phyloP scores from a whole-genome alignment of 2,329 filamentous ascomycete species.

The Paecilomyces variotii region DNA sequence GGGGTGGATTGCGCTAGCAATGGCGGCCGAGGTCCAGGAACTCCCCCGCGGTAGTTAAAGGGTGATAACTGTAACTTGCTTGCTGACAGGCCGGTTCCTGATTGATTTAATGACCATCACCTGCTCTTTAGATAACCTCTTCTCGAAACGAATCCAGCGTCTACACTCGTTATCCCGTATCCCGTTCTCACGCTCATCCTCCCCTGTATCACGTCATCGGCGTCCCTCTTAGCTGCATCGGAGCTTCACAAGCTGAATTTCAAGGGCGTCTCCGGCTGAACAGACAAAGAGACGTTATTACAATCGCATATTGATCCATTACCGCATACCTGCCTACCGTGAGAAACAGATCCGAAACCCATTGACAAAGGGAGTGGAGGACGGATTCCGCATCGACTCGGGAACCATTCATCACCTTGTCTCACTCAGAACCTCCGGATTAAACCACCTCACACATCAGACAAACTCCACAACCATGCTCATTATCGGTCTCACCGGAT shows the following conservation, averaged over 20 bases:
- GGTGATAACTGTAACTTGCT: neutral
- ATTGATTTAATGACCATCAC: neutral
- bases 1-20: neutral
- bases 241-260: neutral
- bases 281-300: neutral
- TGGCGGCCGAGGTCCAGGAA: conserved; percentile 12
- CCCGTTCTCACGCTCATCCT: neutral
- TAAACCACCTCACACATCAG: neutral
- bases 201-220: neutral
- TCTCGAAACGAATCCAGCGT: neutral
- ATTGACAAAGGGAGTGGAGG: neutral
- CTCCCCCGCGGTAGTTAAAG: conserved; percentile 14
- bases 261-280: neutral
- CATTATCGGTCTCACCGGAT: conserved; percentile 90
- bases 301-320: neutral
- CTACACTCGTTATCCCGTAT: neutral
- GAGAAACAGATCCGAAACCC: neutral
- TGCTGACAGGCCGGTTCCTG: neutral
- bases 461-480: conserved; percentile 54
- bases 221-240: neutral
- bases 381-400: neutral
- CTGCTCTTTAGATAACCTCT: neutral
- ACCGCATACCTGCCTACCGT: neutral
- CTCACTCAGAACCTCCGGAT: neutral
- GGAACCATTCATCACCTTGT: neutral